Percentiles rank a stretch among this genome's conserved stretches.
Conservation (phyloP, 805 yeast genomes). For the Ogataea wickerhamii region DNA sequence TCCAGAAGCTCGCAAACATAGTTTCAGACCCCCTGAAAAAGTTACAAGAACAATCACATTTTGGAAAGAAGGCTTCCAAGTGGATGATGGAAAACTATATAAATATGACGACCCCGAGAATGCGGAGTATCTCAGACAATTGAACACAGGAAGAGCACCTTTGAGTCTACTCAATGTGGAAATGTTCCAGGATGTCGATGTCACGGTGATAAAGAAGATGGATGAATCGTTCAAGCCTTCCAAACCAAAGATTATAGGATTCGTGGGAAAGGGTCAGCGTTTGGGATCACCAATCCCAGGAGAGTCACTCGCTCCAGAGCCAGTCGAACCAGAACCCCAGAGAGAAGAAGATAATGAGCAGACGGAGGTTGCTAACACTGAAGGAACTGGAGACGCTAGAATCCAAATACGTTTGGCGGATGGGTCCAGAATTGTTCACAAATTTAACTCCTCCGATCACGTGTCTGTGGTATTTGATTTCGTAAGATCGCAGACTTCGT, state of each 20-base stretch:
- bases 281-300: constrained; percentile 89
- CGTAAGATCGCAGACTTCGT: constrained; percentile 50
- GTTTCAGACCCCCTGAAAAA: constrained; percentile 33
- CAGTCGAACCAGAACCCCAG: constrained; percentile 21
- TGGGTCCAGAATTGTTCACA: constrained; percentile 66
- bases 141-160: constrained; percentile 91
- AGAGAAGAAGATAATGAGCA: constrained; percentile 8
- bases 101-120: constrained; percentile 93
- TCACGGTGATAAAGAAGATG: constrained; percentile 71
- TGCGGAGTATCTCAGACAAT: constrained; percentile 68
- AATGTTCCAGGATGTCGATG: constrained; percentile 92
- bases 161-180: constrained; percentile 74
- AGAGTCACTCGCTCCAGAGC: constrained; percentile 34
- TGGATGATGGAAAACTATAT: constrained; percentile 84
- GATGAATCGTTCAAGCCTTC: constrained; percentile 73
- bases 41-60: constrained; percentile 83
- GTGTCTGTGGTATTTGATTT: constrained; percentile 66
- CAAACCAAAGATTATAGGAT: constrained; percentile 51
- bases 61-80: constrained; percentile 95
- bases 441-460: constrained; percentile 61
- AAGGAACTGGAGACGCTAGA: constrained; percentile 51
- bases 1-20: constrained; percentile 20
- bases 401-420: constrained; percentile 83
- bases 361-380: constrained; percentile 17
- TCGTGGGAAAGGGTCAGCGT: constrained; percentile 75